Conservation (phyloP, 495 filamentous ascomycete species). For the Astrocystis sublimbata region DNA sequence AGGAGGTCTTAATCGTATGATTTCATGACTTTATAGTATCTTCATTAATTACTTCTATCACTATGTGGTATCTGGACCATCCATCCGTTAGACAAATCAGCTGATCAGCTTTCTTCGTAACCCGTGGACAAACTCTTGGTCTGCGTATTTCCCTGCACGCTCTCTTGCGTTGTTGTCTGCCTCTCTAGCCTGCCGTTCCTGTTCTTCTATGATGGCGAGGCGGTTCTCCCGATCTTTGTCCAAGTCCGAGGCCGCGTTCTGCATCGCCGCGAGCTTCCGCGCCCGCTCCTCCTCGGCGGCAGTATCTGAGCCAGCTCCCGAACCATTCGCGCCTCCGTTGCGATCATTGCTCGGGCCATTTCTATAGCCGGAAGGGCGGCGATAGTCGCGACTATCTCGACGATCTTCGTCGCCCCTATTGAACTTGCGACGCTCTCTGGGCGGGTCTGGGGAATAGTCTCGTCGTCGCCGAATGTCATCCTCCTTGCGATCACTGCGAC, state of each 20-base stretch:
- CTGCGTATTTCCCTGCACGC: slow-evolving; percentile 59
- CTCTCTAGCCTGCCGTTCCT: slow-evolving; percentile 63
- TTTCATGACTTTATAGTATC: background rate
- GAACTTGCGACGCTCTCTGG: slow-evolving; percentile 17
- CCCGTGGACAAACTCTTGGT: slow-evolving; percentile 60
- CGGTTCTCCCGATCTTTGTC: slow-evolving; percentile 73
- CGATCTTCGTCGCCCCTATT: slow-evolving; percentile 26
- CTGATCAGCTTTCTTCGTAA: slow-evolving; percentile 52
- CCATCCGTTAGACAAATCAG: background rate
- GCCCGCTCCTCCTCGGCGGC: slow-evolving; percentile 56
- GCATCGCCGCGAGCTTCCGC: slow-evolving; percentile 83
- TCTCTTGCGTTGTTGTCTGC: slow-evolving; percentile 62
- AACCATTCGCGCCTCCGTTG: background rate
- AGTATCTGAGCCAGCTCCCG: slow-evolving; percentile 20
- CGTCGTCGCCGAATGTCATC: slow-evolving; percentile 27
- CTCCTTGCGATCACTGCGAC: slow-evolving; percentile 30
- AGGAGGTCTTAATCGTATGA: background rate
- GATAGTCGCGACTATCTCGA: slow-evolving; percentile 19
- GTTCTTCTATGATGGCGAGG: slow-evolving; percentile 64
- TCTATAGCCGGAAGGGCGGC: slow-evolving; percentile 21
- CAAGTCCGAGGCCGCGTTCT: slow-evolving; percentile 75
- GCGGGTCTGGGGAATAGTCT: slow-evolving; percentile 30
- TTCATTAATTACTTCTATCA: background rate
- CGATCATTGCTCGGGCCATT: slow-evolving; percentile 17
- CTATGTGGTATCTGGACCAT: background rate